Evolutionary conservation across 202 grass and related monocot genomes (phyloP).

Genomic region (Dendrocalamus latiflorus): DNA sequence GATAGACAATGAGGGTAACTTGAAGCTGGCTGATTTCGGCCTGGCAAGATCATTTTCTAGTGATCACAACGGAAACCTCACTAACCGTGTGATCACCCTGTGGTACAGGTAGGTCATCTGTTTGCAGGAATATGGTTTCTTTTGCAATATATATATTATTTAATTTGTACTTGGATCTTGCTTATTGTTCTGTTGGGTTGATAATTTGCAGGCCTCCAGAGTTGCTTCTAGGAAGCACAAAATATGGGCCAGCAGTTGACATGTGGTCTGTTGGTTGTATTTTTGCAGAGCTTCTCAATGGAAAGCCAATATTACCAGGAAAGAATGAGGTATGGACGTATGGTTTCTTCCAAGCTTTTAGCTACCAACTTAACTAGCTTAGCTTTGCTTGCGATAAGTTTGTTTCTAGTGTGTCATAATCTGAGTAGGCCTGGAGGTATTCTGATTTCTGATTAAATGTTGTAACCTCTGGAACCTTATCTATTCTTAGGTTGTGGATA

Average conservation of each 20-base stretch:
- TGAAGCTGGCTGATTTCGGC: conserved; percentile 94
- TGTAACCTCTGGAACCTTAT: neutral
- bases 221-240: conserved; percentile 78
- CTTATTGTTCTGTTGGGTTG: conserved; percentile 17
- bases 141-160: neutral
- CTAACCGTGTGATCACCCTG: conserved; percentile 86
- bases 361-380: neutral
- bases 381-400: neutral
- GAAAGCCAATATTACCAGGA: conserved; percentile 81
- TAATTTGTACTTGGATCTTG: neutral
- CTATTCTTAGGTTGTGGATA: neutral
- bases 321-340: conserved; percentile 89
- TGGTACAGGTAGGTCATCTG: conserved; percentile 70
- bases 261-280: conserved; percentile 97
- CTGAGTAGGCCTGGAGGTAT: neutral
- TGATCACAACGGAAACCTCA: conserved; percentile 67
- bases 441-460: neutral
- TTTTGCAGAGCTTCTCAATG: conserved; percentile 76
- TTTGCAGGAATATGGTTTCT: neutral
- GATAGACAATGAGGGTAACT: conserved; percentile 93
- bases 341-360: conserved; percentile 25
- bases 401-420: neutral
- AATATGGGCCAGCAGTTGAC: conserved; percentile 81
- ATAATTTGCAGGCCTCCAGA: conserved; percentile 83
- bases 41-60: conserved; percentile 74